Conservation (phyloP, 441 rosid species). For the Euphorbia schlechtendalii region DNA sequence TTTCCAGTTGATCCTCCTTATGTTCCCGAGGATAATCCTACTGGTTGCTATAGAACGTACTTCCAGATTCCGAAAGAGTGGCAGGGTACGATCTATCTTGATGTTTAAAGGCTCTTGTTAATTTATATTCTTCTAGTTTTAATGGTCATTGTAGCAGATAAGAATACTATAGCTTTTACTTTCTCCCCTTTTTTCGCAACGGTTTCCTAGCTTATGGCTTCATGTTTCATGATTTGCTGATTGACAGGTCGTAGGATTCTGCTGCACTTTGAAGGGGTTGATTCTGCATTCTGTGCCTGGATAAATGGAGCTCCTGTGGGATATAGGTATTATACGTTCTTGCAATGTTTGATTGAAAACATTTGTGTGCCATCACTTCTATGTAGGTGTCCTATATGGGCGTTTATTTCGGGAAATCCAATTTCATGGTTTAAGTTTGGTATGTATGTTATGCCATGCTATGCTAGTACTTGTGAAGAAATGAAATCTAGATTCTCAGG, state of each 20-base stretch:
- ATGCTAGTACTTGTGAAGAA: not conserved
- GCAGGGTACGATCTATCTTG: constrained; percentile 52
- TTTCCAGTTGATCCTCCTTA: constrained; percentile 75
- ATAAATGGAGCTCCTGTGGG: constrained; percentile 88
- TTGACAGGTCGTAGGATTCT: constrained; percentile 82
- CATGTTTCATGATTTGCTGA: constrained; percentile 17
- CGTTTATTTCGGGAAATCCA: not conserved
- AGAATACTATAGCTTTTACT: not conserved
- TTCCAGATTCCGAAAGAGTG: constrained; percentile 82
- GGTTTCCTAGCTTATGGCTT: not conserved
- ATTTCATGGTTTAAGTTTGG: not conserved
- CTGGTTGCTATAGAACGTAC: constrained; percentile 91
- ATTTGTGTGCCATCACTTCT: not conserved
- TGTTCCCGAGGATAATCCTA: constrained; percentile 79
- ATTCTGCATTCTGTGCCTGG: constrained; percentile 95
- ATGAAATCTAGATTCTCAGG: not conserved
- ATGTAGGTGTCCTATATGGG: not conserved
- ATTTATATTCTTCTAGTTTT: not conserved
- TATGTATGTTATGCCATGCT: not conserved
- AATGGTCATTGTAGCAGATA: not conserved
- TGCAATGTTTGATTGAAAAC: not conserved
- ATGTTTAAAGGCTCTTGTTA: no score
- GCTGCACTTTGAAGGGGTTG: constrained; percentile 96
- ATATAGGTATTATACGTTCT: constrained; percentile 53
- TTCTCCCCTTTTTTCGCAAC: not conserved